Base-by-base conservation (phyloP, 495 filamentous ascomycete species). In the Alectoria sarmentosa region DNA sequence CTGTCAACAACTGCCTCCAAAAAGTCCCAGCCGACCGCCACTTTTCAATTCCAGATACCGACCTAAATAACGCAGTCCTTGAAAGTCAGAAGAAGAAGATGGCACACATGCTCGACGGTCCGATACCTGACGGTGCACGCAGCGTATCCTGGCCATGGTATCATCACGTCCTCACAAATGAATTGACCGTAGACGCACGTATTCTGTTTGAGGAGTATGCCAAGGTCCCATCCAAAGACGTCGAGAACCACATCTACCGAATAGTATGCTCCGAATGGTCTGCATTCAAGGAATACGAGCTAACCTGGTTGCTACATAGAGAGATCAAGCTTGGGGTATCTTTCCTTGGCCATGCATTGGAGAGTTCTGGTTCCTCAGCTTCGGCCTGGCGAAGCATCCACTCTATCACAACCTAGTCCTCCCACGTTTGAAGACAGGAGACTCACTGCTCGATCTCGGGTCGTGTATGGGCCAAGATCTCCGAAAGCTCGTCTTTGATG, bases 261-360 rank as follows among this genome's bases (percentile, higher is more conserved):
- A 66, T 71, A 28, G 69, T 71, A 66, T 36, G 67, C 28, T 26
- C 36, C 2, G 58, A 1, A 30, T 21, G 14, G 15, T 9, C n/a
- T 7, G 46, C 23, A 9, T 32, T 1, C 11, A 46, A n/a, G 1
- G 14, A 54, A 34, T 58, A 15, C 38, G 48, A 8, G 48, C 32
- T 64, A 36, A 56, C 21, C 34, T 39, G 8, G 14, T 37, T 5
- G 9, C 44, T 10, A 15, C 32, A 10, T 23, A 71, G 69, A 58
- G 65, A 36, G 67, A 71, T 48, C 69, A 71, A 69, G 69, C 69
- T 39, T 71, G 69, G 69, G 69, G 67, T 32, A 64, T 71, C 56
- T 71, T 71, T 34, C 69, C 69, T 32, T 69, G 69, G 69, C 76
- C 77, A 7, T 82, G 79, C 60, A 69, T 81, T 42, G 78, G 79